Percentiles rank a stretch among this genome's conserved stretches.
Conservation (phyloP, 768 basidiomycete species). For the Brasilioporus rufonigricans region DNA sequence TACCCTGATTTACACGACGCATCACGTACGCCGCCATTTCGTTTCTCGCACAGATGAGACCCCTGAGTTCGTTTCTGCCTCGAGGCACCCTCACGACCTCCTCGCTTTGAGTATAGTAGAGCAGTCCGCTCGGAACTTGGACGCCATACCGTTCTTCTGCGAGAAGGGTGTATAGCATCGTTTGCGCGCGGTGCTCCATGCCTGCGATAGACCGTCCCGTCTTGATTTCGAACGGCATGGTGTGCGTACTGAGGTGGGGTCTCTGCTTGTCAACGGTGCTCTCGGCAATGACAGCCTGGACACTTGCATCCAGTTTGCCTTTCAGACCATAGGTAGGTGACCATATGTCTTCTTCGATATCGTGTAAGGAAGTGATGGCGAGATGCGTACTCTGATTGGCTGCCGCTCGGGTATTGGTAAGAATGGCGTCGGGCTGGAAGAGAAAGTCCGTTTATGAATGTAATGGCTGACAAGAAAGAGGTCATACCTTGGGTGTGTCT, state of each 20-base stretch:
- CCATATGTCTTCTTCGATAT: constrained; percentile 97
- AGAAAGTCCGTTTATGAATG: neutral
- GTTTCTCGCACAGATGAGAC: constrained; percentile 79
- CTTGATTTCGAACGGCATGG: constrained; percentile 91
- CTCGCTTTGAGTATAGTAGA: constrained; percentile 93
- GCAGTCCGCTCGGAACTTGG: constrained; percentile 75
- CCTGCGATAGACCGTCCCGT: constrained; percentile 76
- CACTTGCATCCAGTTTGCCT: constrained; percentile 92
- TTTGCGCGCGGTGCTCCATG: constrained; percentile 96
- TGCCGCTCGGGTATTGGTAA: constrained; percentile 64
- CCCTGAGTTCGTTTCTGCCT: constrained; percentile 78
- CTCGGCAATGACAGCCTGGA: constrained; percentile 64
- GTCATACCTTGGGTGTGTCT: constrained; percentile 57
- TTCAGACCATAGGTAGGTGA: constrained; percentile 93
- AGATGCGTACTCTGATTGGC: constrained; percentile 52
- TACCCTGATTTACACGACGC: constrained; percentile 38
- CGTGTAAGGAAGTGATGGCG: constrained; percentile 73
- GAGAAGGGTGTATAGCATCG: constrained; percentile 93
- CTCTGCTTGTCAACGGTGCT: constrained; percentile 27
- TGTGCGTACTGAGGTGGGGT: constrained; percentile 24
- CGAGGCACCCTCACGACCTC: constrained; percentile 82
- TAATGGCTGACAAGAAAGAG: neutral
- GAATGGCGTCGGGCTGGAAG: constrained; percentile 55
- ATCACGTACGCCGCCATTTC: constrained; percentile 79
- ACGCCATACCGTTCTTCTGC: constrained; percentile 88